Percentiles rank a stretch among this genome's conserved stretches.
Evolutionary conservation across 1,284 basidiomycete species (phyloP).

Genomic region (Pterula multifida): DNA sequence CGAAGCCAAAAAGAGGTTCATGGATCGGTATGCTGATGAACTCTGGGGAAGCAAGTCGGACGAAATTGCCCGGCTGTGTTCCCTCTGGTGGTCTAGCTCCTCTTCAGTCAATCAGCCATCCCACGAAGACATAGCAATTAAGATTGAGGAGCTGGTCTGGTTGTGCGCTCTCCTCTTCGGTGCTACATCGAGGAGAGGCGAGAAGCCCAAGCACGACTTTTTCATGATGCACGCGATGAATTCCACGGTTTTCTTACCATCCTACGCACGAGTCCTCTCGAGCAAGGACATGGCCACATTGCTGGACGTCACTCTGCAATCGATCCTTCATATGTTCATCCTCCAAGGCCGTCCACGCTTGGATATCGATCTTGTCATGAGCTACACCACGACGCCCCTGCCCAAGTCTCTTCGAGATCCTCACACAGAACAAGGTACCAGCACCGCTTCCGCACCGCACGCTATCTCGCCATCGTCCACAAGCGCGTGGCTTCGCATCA

Average conservation of each 20-base stretch:
- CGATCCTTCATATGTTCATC: constrained; percentile 31
- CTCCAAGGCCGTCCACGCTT: constrained; percentile 49
- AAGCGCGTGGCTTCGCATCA: constrained; percentile 48
- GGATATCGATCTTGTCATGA: constrained; percentile 41
- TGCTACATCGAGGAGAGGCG: constrained; percentile 36
- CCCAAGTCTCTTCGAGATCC: constrained; percentile 14
- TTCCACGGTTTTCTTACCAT: constrained; percentile 37
- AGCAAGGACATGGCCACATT: constrained; percentile 31
- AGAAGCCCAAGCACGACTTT: constrained; percentile 49
- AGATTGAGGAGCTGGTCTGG: constrained; percentile 44
- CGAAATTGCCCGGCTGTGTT: constrained; percentile 35
- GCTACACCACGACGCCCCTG: constrained; percentile 31
- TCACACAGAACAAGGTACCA: constrained; percentile 17
- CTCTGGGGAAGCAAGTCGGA: constrained; percentile 24
- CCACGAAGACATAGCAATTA: constrained; percentile 27
- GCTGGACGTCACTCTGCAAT: constrained; percentile 34
- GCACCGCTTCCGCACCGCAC: constrained; percentile 6
- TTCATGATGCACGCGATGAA: constrained; percentile 62
- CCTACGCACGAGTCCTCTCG: constrained; percentile 27
- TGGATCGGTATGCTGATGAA: constrained; percentile 23
- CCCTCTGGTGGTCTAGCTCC: constrained; percentile 34
- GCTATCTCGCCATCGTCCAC: constrained; percentile 22
- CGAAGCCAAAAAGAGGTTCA: constrained; percentile 23
- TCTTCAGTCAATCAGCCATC: constrained; percentile 14
- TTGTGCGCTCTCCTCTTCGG: constrained; percentile 38